These are phyloP conservation scores for Myxozyma monticola DNA, from an alignment of 805 yeast species.

Conservation along the genomic window DNA sequence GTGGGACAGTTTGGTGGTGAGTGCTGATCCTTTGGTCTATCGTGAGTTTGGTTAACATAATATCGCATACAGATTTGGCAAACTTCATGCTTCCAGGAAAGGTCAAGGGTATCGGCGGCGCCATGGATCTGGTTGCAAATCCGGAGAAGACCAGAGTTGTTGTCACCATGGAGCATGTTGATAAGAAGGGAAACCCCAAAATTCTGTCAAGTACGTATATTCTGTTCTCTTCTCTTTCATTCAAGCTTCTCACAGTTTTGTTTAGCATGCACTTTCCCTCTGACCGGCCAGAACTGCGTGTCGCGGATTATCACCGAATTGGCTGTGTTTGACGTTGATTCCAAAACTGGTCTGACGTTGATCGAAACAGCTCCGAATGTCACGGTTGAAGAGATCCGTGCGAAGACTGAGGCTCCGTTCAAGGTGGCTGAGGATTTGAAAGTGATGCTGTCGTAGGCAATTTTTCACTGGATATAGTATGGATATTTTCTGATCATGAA, in stretches of 20 bases:
- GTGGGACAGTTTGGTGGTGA: slow-evolving; percentile 49
- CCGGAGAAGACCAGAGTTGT: slow-evolving; percentile 49
- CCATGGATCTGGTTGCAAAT: slow-evolving; percentile 53
- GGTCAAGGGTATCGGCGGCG: slow-evolving; percentile 56
- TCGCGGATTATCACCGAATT: slow-evolving; percentile 48
- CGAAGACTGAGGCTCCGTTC: background rate
- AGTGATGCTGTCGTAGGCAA: background rate
- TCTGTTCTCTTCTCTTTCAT: too few species aligned
- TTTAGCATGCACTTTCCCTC: slow-evolving; percentile 47
- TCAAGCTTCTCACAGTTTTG: slow-evolving; percentile 28
- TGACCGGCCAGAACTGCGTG: slow-evolving; percentile 50
- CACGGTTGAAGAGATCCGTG: background rate
- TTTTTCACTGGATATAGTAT: too few species aligned
- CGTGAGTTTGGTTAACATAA: too few species aligned
- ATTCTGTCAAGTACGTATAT: slow-evolving; percentile 31
- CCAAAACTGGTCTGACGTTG: background rate
- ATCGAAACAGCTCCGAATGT: background rate
- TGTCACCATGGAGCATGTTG: slow-evolving; percentile 50
- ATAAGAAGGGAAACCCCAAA: slow-evolving; percentile 50
- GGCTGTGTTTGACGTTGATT: slow-evolving; percentile 33
- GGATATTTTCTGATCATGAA: too few species aligned
- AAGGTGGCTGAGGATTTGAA: background rate
- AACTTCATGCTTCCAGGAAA: slow-evolving; percentile 54
- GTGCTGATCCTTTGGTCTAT: too few species aligned
- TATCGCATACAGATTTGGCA: slow-evolving; percentile 52